Evolutionary conservation across 2,329 filamentous ascomycete species (phyloP).

Genomic region (Neoarthrinium moseri): DNA sequence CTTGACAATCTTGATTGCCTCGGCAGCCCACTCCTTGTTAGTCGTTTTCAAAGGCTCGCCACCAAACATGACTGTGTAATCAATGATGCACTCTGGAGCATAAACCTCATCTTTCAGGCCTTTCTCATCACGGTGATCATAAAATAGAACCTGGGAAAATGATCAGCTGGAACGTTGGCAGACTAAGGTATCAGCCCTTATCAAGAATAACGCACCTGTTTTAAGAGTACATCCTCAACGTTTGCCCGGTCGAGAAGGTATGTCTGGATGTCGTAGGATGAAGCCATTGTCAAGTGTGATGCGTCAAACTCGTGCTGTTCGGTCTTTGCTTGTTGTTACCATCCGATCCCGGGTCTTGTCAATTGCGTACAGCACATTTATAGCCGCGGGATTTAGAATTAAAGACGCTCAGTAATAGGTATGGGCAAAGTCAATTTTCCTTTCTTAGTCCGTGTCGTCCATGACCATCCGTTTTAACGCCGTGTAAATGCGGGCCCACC

Average conservation of each 20-base stretch:
- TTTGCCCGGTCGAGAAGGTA: slow-evolving; percentile 32
- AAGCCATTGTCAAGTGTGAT: slow-evolving; percentile 24
- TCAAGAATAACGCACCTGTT: slow-evolving; percentile 18
- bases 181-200: background rate
- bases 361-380: too few species aligned
- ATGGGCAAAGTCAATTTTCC: too few species aligned
- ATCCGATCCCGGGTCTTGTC: too few species aligned
- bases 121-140: slow-evolving; percentile 20
- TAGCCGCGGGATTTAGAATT: too few species aligned
- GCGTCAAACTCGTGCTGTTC: too few species aligned
- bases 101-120: slow-evolving; percentile 25
- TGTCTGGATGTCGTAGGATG: slow-evolving; percentile 22
- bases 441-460: too few species aligned
- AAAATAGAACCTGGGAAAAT: slow-evolving; percentile 20
- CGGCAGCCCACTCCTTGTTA: slow-evolving; percentile 18
- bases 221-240: slow-evolving; percentile 26
- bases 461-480: background rate
- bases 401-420: too few species aligned
- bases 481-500: background rate
- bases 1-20: slow-evolving; percentile 14
- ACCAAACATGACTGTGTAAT: slow-evolving; percentile 29
- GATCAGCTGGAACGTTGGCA: background rate
- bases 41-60: slow-evolving; percentile 18
- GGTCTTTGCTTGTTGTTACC: too few species aligned
- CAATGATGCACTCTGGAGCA: slow-evolving; percentile 22